Evolutionary conservation across 768 basidiomycete species (phyloP).

Genomic region (Trametes elegans): DNA sequence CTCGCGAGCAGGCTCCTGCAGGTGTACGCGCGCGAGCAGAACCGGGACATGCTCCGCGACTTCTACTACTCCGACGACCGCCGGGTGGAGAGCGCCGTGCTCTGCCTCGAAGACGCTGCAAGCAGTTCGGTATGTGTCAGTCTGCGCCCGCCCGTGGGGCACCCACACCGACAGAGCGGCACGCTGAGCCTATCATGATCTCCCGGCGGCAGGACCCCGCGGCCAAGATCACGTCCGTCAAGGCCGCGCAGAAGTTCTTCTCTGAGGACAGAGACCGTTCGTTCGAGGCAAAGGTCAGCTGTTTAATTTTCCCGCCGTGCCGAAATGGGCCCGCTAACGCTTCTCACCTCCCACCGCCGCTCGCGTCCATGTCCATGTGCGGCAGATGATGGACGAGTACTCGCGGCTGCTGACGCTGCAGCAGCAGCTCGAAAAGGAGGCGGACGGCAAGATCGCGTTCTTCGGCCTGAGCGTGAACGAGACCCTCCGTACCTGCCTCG

Average conservation of each 20-base stretch:
- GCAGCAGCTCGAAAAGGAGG: constrained; percentile 84
- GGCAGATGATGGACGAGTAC: constrained; percentile 90
- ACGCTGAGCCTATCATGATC: not conserved
- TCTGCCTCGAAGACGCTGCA: constrained; percentile 81
- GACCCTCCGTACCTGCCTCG: constrained; percentile 75
- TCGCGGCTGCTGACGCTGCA: constrained; percentile 74
- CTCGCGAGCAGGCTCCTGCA: constrained; percentile 81
- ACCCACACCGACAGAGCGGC: not conserved
- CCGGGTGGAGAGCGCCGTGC: constrained; percentile 87
- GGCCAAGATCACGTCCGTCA: constrained; percentile 69
- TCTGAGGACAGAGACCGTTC: constrained; percentile 88
- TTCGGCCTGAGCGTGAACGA: constrained; percentile 86
- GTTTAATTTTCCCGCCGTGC: not conserved
- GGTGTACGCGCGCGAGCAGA: constrained; percentile 88
- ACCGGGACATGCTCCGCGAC: constrained; percentile 88
- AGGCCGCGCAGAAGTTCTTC: constrained; percentile 88
- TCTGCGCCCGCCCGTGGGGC: not conserved
- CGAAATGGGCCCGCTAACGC: too few relatives aligned
- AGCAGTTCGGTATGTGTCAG: constrained; percentile 50
- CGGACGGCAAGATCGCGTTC: constrained; percentile 73
- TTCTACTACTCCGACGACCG: constrained; percentile 99
- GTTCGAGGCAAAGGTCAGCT: constrained; percentile 84
- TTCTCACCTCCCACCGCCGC: too few relatives aligned
- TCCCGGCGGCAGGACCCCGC: constrained; percentile 57
- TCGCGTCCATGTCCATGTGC: too few relatives aligned